These are phyloP conservation scores for Lactarius sanguifluus DNA, from an alignment of 768 basidiomycete species.

Conservation along the genomic window DNA sequence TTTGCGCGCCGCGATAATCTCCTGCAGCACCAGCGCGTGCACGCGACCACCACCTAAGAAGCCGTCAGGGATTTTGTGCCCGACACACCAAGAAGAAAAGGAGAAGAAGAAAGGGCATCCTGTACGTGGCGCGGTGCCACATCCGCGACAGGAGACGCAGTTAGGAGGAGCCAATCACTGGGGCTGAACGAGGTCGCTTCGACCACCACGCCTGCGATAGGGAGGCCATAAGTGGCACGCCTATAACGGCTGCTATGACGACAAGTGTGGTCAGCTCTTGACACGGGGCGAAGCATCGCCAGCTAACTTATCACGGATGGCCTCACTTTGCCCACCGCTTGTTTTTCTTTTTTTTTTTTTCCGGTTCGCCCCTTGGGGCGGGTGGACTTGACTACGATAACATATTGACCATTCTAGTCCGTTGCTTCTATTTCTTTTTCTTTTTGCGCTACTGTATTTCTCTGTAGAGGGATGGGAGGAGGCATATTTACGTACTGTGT, in stretches of 20 bases:
- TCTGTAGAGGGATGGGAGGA: neutral
- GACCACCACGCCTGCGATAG: neutral
- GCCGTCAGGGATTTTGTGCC: neutral
- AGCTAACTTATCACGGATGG: neutral
- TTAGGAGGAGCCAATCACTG: neutral
- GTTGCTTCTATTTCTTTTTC: neutral
- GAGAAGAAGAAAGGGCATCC: neutral
- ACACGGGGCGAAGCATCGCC: neutral
- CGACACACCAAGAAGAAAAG: neutral
- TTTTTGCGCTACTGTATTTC: neutral
- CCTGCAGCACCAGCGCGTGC: constrained; percentile 69
- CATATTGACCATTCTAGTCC: neutral
- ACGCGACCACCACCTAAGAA: constrained; percentile 33
- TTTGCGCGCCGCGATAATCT: constrained; percentile 80
- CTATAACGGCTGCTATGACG: neutral
- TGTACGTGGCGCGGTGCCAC: neutral
- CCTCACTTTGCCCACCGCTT: neutral
- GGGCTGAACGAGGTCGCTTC: neutral
- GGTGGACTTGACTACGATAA: neutral
- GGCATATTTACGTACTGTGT: neutral
- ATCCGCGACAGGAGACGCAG: neutral
- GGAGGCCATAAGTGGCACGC: neutral
- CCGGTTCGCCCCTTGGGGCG: neutral
- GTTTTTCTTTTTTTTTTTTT: neutral
- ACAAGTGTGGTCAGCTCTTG: neutral